These are phyloP conservation scores for Sabuloglossum arenarium DNA, from an alignment of 495 filamentous ascomycete genomes.

Conservation along the genomic window DNA sequence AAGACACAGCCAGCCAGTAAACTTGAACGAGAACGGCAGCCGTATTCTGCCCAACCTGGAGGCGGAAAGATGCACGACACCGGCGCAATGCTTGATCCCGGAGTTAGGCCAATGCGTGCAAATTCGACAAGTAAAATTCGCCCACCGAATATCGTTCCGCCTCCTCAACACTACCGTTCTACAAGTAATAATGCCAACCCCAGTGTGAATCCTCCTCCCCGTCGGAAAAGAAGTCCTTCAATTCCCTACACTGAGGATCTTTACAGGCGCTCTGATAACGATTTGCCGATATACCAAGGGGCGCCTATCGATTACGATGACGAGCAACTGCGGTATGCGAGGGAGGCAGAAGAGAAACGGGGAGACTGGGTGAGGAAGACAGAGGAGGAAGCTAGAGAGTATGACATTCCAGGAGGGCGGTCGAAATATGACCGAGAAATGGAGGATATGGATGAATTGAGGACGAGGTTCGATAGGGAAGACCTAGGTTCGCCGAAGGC, in stretches of 20 bases:
- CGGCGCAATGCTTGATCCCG: not conserved
- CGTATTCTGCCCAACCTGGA: constrained; percentile 33
- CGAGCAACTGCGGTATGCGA: constrained; percentile 10
- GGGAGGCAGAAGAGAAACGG: constrained; percentile 5
- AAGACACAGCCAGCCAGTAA: not conserved
- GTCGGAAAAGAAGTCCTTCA: constrained; percentile 9
- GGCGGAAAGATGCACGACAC: constrained; percentile 31
- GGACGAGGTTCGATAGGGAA: not conserved
- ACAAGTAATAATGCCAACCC: not conserved
- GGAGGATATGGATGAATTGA: constrained; percentile 1
- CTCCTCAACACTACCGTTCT: constrained; percentile 6
- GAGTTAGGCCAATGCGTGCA: constrained; percentile 2
- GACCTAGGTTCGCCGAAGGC: constrained; percentile 5
- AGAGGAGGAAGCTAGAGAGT: constrained; percentile 9
- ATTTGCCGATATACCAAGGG: not conserved
- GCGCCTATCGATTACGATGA: constrained; percentile 10
- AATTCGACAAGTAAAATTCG: constrained; percentile 2
- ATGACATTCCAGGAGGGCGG: constrained; percentile 10
- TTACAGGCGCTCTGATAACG: not conserved
- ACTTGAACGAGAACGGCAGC: constrained; percentile 42
- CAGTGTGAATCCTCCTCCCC: constrained; percentile 2
- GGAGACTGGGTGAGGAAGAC: constrained; percentile 8
- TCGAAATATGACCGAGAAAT: constrained; percentile 9
- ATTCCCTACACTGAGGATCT: not conserved
- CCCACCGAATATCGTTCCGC: not conserved